Evolutionary conservation across 2,329 filamentous ascomycete genomes (phyloP).

Genomic region (Alternaria burnsii): DNA sequence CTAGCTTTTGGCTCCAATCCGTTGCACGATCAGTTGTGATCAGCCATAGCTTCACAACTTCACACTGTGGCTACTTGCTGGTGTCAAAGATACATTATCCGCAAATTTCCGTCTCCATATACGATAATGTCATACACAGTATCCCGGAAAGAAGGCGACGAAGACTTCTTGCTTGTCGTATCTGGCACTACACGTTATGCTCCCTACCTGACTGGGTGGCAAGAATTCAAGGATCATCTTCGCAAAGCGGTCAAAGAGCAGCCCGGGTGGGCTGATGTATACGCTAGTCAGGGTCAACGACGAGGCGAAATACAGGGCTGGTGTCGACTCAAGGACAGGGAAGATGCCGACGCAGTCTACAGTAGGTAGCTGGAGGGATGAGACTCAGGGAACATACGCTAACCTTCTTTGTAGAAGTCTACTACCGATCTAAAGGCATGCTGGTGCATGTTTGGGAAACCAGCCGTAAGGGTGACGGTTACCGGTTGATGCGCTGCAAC

Average conservation of each 20-base stretch:
- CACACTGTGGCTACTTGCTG: no score
- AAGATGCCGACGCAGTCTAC: slow-evolving; percentile 47
- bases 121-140: slow-evolving; percentile 22
- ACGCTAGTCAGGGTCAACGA: slow-evolving; percentile 32
- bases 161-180: slow-evolving; percentile 43
- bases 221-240: slow-evolving; percentile 51
- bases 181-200: slow-evolving; percentile 37
- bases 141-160: slow-evolving; percentile 29
- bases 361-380: slow-evolving; percentile 27
- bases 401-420: slow-evolving; percentile 25
- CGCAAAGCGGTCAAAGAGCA: slow-evolving; percentile 46
- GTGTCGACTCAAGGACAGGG: slow-evolving; percentile 45
- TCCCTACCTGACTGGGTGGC: slow-evolving; percentile 44
- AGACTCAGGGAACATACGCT: slow-evolving; percentile 9
- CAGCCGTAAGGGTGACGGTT: slow-evolving; percentile 36
- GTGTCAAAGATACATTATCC: not conserved
- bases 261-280: slow-evolving; percentile 50
- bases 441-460: slow-evolving; percentile 47
- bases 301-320: slow-evolving; percentile 47
- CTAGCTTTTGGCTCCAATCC: not conserved
- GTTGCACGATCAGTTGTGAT: not conserved
- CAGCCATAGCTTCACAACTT: not conserved
- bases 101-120: not conserved
- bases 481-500: slow-evolving; percentile 46
- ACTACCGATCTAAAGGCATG: slow-evolving; percentile 32